Evolutionary conservation across 2,329 filamentous ascomycete genomes (phyloP).

Genomic region (Colletotrichum brevisporum): DNA sequence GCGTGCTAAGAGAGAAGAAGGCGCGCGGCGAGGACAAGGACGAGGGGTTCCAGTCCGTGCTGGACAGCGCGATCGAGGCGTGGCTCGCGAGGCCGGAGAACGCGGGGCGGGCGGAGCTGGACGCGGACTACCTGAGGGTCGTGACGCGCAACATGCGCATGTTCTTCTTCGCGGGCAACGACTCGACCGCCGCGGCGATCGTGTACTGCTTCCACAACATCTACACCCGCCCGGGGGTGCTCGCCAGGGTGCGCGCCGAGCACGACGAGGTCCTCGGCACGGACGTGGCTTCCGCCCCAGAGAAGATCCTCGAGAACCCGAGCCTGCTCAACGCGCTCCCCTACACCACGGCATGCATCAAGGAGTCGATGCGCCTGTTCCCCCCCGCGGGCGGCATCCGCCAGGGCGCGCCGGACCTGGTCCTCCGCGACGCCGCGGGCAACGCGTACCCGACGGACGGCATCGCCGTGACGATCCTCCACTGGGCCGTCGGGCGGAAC

Average conservation of each 20-base stretch:
- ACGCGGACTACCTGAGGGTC: conserved; percentile 47
- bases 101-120: conserved; percentile 39
- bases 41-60: conserved; percentile 44
- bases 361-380: conserved; percentile 68
- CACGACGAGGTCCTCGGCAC: conserved; percentile 65
- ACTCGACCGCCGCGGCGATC: conserved; percentile 54
- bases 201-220: conserved; percentile 48
- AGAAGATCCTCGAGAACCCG: conserved; percentile 50
- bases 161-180: conserved; percentile 57
- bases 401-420: conserved; percentile 51
- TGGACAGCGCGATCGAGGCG: conserved; percentile 50
- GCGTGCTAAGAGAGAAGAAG: conserved; percentile 45
- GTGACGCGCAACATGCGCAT: conserved; percentile 49
- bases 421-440: conserved; percentile 59
- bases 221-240: conserved; percentile 47
- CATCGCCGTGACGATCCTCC: conserved; percentile 57
- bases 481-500: conserved; percentile 55
- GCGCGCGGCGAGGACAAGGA: conserved; percentile 28
- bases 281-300: conserved; percentile 13
- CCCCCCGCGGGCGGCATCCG: conserved; percentile 65
- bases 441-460: conserved; percentile 60
- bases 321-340: conserved; percentile 64
- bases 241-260: conserved; percentile 55
- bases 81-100: conserved; percentile 47
- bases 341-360: conserved; percentile 68